Base-by-base conservation (phyloP, 306 rosid genomes). In the Oemleria cerasiformis region DNA sequence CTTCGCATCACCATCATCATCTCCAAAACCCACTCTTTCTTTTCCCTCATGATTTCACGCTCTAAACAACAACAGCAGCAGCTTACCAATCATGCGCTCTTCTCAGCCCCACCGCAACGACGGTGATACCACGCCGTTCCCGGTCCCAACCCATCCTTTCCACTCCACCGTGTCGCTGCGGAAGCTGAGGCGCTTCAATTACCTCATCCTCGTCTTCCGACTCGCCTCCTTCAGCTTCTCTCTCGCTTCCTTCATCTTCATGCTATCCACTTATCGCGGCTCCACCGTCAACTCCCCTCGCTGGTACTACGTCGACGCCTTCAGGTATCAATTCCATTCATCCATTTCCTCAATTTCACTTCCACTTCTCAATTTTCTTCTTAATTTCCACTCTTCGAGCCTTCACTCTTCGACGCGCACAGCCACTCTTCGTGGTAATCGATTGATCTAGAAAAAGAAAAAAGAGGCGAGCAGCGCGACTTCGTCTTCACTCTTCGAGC, bases 261-360 rank as follows among this genome's bases (percentile, higher is more conserved):
- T 94, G 97, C 87, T 94, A 86, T 80, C 98, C 73, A 81, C 86
- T 81, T 69, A 86, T 48, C 95, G 77, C 15, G 83, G 79, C 74
- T 62, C 86, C 49, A 75, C 63, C 74, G 74, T 87, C 40, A 81
- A 79, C 75, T 86, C 87, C 44, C 97, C 92, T 54, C 90, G 68
- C 78, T 94, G 97, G 98, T 82, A 82, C 84, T 84, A 87, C 69
- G 89, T 80, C 76, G 98, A 94, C 70, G 84, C 98, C 74, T 94
- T 94, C 96, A 85, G 98, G 98, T 93, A 77, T 65, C 20, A 10
- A 16, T 25, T 53, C 1, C 58, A 53, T 54, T 54, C 11, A n/a
- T 19, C 8, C 59, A n/a, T 20, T 16, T 54, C 19, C 8, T 7
- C 23, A 56, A 10, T 10, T 60, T 61, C 56, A 13, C 6, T 19